Evolutionary conservation across 2,329 filamentous ascomycete genomes (phyloP).

Genomic region (Calycina herbarum): DNA sequence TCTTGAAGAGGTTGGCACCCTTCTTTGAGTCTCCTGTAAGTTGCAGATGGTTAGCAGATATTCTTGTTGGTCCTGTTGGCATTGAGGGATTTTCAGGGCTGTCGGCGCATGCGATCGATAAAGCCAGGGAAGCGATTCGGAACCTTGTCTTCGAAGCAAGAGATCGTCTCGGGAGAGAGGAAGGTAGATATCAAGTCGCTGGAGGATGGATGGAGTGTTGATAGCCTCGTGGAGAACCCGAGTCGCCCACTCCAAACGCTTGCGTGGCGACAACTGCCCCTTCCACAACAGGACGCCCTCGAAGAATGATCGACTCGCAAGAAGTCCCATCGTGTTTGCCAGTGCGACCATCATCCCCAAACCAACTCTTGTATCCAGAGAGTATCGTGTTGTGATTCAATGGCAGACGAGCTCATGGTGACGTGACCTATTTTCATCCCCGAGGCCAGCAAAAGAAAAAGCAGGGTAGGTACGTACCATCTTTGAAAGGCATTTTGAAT

Average conservation of each 20-base stretch:
- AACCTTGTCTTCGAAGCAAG: not conserved
- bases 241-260: not conserved
- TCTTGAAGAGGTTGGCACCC: slow-evolving; percentile 99
- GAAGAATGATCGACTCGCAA: not conserved
- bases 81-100: slow-evolving; percentile 6
- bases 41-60: slow-evolving; percentile 36
- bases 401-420: slow-evolving; percentile 20
- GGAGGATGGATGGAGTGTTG: slow-evolving; percentile 7
- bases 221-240: slow-evolving; percentile 12
- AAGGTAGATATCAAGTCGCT: slow-evolving; percentile 7
- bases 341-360: not conserved
- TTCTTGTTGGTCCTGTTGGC: not conserved
- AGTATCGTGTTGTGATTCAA: slow-evolving; percentile 11
- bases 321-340: not conserved
- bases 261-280: slow-evolving; percentile 13
- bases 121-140: not conserved
- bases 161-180: not conserved
- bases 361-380: not conserved
- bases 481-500: slow-evolving; percentile 43
- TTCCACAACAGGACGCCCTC: slow-evolving; percentile 3
- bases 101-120: slow-evolving; percentile 23
- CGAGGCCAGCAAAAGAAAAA: slow-evolving; percentile 13
- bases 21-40: slow-evolving; percentile 83
- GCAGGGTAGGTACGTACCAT: slow-evolving; percentile 38
- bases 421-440: slow-evolving; percentile 23